Evolutionary conservation across 768 basidiomycete genomes (phyloP), one percentile per base, ranked within the genome.

Genomic region (Leccinellum rugosiceps): DNA sequence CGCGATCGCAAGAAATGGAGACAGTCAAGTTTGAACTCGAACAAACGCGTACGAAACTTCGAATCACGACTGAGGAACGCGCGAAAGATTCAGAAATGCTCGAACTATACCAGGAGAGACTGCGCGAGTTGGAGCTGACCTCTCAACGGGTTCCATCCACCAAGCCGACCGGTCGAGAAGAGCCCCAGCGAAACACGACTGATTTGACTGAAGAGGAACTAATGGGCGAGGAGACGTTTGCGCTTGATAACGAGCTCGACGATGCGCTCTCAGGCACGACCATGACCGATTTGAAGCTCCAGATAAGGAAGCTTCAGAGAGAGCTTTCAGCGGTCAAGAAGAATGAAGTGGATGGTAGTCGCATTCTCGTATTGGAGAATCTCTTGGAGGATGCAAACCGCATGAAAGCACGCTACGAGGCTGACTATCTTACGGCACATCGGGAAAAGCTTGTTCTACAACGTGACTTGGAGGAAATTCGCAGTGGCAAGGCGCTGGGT

Each of bases 241-340:
- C 86, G 15, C 79, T 96, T 2, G 90, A 86, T 41, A 85, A 86
- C 26, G 94, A 96, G 73, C 77, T 97, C n/a, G 91, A 94, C 58
- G 86, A 94, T 62, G 92, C 92, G 0, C 80, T 93, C 45, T 72
- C 83, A 26, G 91, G 92, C 25, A 90, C 86, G 48, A 93, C 89
- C 11, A 94, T 87, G 85, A 98, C 94, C 1, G 92, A 94, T 68
- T 76, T 98, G 60, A 97, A 95, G 69, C 77, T 98, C 28, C 88
- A 92, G 67, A 83, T 98, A 50, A 84, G 87, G 58, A 87, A 84
- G 58, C 80, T 98, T 28, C 78, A 90, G 68, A 77, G 93, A 25
- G 93, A 98, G 68, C 78, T 98, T 31, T 86, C 87, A 50, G 81
- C 84, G 6, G 80, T 88, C 31, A 80, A 80, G 71, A 85, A 84